A percentile compares a stretch with the other conserved stretches of the same genome.
Conservation (phyloP, 2,329 filamentous ascomycete genomes). For the Colletotrichum australisinense region DNA sequence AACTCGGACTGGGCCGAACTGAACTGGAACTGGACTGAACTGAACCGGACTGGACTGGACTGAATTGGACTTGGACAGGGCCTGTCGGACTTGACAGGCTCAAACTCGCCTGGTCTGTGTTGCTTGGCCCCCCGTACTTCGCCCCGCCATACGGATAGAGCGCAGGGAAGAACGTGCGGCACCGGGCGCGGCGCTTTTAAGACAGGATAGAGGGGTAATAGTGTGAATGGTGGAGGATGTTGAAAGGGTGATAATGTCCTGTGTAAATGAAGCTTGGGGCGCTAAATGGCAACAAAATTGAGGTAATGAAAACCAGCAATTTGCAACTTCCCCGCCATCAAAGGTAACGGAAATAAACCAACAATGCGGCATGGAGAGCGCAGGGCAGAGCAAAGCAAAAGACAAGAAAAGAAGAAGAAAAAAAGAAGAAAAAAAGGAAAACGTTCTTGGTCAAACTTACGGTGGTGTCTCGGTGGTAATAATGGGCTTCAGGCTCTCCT, state of each 20-base stretch:
- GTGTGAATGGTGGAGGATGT: neutral
- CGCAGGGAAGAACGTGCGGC: constrained; percentile 27
- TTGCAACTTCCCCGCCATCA: constrained; percentile 1
- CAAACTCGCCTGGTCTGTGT: constrained; percentile 3
- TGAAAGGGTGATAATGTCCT: constrained; percentile 10
- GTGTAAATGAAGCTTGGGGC: constrained; percentile 19
- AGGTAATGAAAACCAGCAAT: constrained; percentile 13
- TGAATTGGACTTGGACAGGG: constrained; percentile 6
- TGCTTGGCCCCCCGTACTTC: constrained; percentile 16
- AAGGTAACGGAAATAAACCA: neutral
- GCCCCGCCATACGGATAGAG: constrained; percentile 23
- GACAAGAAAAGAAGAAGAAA: neutral
- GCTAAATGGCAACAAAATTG: neutral
- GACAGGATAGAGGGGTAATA: constrained; percentile 32
- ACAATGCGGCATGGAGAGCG: neutral
- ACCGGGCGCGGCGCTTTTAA: constrained; percentile 22
- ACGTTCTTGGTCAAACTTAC: constrained; percentile 40
- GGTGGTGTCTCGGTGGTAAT: constrained; percentile 73
- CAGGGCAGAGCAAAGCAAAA: constrained; percentile 16
- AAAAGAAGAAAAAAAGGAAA: constrained; percentile 5
- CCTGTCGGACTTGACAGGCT: constrained; percentile 5
- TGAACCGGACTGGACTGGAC: constrained; percentile 9
- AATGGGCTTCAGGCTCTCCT: constrained; percentile 79
- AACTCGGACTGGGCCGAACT: constrained; percentile 18
- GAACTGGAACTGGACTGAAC: constrained; percentile 9